Base-by-base conservation (phyloP, 768 basidiomycete genomes). In the Termitomyces sp. region DNA sequence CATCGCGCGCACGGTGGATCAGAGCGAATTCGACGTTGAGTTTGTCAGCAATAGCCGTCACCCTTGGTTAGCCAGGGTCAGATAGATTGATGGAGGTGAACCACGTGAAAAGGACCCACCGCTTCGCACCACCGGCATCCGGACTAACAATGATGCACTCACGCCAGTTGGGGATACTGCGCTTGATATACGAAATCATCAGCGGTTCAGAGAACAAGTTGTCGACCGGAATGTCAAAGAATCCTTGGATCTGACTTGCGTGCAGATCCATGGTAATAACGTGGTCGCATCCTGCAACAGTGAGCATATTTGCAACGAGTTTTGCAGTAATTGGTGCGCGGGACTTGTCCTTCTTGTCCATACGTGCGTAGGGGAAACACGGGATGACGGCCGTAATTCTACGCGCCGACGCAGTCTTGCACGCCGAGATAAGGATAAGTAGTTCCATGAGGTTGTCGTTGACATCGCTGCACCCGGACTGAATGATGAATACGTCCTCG, bases 201-300 rank as follows among this genome's bases (percentile, higher is more conserved):
- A 95, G 77, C 2, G 97, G 94, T 69, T 99, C 96, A 35, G 92
- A 94, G 75, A 89, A 98, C 42, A 98, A 78, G 69, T 98, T 98
- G 75, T 98, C 96, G 25, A 97, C 95, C 9, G 96, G 96, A 60
- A 98, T 93, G 70, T 98, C 94, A 69, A 98, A 98, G 78, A 98
- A 98, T 7, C 96, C 96, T 68, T 98, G 96, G 56, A 98, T 98
- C 75, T 98, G 96, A 64, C 89, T 90, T 39, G 96, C 95, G 66
- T 98, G 96, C 48, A 98, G 76, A 70, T 98, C 95, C 89, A 98
- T 96, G n/a, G 96, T 98, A 62, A 99, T 98, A 65, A 99, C 89
- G 67, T 98, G 96, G 72, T 98, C 96, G 67, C 94, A 97, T 22
- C 96, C 96, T 9, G 97, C 95, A 44, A 97, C 91, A 41, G 85